phyloP scores from a whole-genome alignment of 1,139 yeast genomes.

The Diutina ranongensis region DNA sequence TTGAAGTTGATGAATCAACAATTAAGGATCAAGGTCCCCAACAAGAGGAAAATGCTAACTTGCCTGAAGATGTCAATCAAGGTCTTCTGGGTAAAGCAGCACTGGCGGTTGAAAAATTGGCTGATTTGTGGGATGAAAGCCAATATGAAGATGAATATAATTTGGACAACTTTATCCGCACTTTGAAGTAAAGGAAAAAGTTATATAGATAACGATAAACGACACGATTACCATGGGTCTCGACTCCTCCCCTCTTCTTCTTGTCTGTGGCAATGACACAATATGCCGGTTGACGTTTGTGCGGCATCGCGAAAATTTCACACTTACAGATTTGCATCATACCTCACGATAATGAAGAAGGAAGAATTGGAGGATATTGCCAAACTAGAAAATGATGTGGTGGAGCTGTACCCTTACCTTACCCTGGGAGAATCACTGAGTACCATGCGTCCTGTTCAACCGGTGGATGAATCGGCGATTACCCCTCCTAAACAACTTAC shows the following conservation, averaged over 20 bases:
- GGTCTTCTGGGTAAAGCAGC: constrained; percentile 45
- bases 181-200: constrained; percentile 33
- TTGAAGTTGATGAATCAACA: constrained; percentile 58
- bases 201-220: neutral
- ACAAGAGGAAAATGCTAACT: constrained; percentile 19
- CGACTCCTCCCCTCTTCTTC: no score
- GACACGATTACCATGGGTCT: no score
- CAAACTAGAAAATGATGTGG: constrained; percentile 41
- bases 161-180: constrained; percentile 82
- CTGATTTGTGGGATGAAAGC: constrained; percentile 93
- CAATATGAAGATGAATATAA: constrained; percentile 96
- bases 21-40: constrained; percentile 21
- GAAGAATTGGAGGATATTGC: constrained; percentile 10
- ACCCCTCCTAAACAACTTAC: neutral
- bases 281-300: no score
- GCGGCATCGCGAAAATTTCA: constrained; percentile 5
- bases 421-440: constrained; percentile 61
- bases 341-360: constrained; percentile 4
- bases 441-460: constrained; percentile 12
- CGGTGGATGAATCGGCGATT: neutral
- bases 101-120: constrained; percentile 73
- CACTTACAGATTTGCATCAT: no score
- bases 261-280: no score
- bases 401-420: constrained; percentile 47
- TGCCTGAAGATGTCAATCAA: constrained; percentile 45